Conservation (phyloP, 192 early-diverging fungal species). For the Entophlyctis luteolus region DNA sequence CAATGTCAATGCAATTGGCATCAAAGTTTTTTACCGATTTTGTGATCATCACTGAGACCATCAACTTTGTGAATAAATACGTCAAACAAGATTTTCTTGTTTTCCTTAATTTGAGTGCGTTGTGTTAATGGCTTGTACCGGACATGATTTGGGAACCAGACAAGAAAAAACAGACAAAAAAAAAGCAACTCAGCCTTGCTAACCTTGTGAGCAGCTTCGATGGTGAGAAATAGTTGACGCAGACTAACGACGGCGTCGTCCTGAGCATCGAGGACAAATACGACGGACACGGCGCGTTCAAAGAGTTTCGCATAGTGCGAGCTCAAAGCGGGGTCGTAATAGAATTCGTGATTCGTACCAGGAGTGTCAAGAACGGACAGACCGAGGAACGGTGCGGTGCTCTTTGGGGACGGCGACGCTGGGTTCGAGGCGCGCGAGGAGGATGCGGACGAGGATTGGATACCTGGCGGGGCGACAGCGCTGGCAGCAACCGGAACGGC, state of each 20-base stretch:
- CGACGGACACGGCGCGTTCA: conserved; percentile 58
- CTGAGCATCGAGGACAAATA: conserved; percentile 96
- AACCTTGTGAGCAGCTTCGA: conserved; percentile 64
- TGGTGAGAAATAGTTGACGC: conserved; percentile 64
- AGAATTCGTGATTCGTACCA: conserved; percentile 78
- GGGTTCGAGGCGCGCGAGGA: neutral
- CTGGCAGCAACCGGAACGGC: no score
- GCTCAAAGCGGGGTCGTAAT: no score
- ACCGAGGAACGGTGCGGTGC: conserved; percentile 70
- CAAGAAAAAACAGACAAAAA: neutral
- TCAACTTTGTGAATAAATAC: conserved; percentile 97
- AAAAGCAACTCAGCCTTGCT: neutral
- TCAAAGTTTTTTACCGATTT: conserved; percentile 62
- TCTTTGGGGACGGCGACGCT: neutral
- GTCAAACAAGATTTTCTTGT: conserved; percentile 82
- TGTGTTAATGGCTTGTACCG: neutral
- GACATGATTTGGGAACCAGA: no score
- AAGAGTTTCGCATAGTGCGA: conserved; percentile 33
- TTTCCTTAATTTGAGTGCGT: conserved; percentile 42
- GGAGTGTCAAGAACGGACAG: conserved; percentile 91
- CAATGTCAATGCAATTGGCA: neutral
- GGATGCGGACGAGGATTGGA: neutral
- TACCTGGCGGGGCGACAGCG: no score
- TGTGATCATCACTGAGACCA: conserved; percentile 90
- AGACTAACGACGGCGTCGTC: conserved; percentile 83